Base-by-base conservation (phyloP, 2,329 filamentous ascomycete genomes). In the Verticillium alfalfae region DNA sequence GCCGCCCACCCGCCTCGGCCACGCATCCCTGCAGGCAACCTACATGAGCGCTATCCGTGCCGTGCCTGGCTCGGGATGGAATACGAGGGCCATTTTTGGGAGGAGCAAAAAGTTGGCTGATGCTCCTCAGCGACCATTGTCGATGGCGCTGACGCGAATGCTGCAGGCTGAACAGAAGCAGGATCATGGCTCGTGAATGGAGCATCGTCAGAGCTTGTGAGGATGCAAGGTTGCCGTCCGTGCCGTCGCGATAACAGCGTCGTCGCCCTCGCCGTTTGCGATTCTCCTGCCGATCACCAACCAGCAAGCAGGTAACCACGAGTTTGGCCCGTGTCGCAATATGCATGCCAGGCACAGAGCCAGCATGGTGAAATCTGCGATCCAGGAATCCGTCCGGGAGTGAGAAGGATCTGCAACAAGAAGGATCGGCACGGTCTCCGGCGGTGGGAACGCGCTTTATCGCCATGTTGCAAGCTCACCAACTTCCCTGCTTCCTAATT, bases 51-150 rank as follows among this genome's bases (percentile, higher is more conserved):
- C 57, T 65, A 63, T 63, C 56, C 37, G 56, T 58, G 36, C 56
- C 56, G 56, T 41, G 36, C 56, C 49, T 64, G 55, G 36, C 18
- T n/a, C 41, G 60, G 18, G 22, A 18, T 18, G 22, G 61, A 64
- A 65, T 65, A 65, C 63, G 64, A 65, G 64, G 57, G 59, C 62
- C 52, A 58, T 62, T 55, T 26, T 41, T 5, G 57, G 34, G 45
- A 18, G 18, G 16, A 52, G 45, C n/a, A 52, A 18, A n/a, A 22
- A 31, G 45, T 18, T 37, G 10, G 41, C n/a, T 49, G 45, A 18
- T 52, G 45, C 45, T 52, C n/a, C n/a, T 26, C n/a, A 8, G 9
- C 45, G 18, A 52, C 1, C 22, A 12, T 52, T 52, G 16, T 52
- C 12, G 45, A n/a, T 22, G 45, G 6, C 39, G 39, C 39, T 41